Evolutionary conservation across 768 basidiomycete species (phyloP).

Genomic region (Mycena alexandri): DNA sequence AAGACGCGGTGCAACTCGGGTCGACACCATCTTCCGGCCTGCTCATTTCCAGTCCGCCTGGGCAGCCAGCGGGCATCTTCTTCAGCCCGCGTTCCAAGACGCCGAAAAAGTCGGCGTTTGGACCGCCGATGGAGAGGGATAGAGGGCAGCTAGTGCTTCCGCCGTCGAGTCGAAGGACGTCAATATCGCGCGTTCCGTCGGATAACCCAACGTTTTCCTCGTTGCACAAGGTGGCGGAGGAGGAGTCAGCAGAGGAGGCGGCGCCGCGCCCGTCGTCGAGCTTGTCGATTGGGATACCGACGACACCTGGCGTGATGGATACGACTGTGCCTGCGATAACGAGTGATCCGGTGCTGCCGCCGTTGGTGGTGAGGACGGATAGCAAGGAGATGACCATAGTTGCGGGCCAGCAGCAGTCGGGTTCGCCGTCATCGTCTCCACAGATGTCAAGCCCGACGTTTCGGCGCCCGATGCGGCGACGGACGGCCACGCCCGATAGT

Average conservation of each 20-base stretch:
- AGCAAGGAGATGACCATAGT: neutral
- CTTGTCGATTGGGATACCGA: constrained; percentile 11
- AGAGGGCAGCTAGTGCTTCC: constrained; percentile 52
- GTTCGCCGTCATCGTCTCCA: constrained; percentile 27
- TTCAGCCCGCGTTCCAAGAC: constrained; percentile 82
- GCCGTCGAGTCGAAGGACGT: constrained; percentile 44
- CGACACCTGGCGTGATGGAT: neutral
- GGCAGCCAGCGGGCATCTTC: constrained; percentile 94
- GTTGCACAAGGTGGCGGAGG: constrained; percentile 45
- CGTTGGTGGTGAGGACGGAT: constrained; percentile 25
- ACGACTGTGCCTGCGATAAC: neutral
- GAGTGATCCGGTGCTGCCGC: constrained; percentile 6
- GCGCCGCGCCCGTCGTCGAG: constrained; percentile 1
- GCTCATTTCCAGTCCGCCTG: constrained; percentile 93
- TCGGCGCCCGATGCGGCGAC: constrained; percentile 40
- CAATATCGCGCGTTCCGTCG: constrained; percentile 42
- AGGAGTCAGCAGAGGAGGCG: neutral
- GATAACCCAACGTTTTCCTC: constrained; percentile 48
- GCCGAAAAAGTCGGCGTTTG: constrained; percentile 48
- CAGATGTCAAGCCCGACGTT: constrained; percentile 30
- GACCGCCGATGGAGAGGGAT: constrained; percentile 61
- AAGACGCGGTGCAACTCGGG: constrained; percentile 77
- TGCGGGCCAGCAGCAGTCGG: neutral
- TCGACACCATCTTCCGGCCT: constrained; percentile 86
- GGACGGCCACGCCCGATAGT: constrained; percentile 42